Base-by-base conservation (phyloP, 1,284 basidiomycete species). In the Anthracocystis walkeri region DNA sequence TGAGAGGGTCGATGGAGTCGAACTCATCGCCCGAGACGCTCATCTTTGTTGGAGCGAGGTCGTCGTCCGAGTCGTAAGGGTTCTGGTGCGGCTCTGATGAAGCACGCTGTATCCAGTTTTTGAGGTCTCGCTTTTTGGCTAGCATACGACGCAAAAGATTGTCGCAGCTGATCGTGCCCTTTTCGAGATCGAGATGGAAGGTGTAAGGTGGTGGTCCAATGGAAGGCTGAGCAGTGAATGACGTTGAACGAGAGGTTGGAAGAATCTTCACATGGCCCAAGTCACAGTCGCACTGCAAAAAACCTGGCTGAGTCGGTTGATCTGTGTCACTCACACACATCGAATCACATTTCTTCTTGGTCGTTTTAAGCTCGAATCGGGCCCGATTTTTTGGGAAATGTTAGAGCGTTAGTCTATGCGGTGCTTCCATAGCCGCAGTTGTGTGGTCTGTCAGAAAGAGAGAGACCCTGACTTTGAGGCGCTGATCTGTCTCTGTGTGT, bases 31-130 rank as follows among this genome's bases (percentile, higher is more conserved):
- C 64, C 7, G 61, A 63, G 53, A 63, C 61, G 51, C 66, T 75
- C 63, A 69, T 75, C 45, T 65, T 69, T 46, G 58, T 55, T 16
- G 80, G 77, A 50, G 74, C 71, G 68, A 80, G 74, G 35, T 80
- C 79, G 71, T 82, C 81, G 65, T 82, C 80, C 42, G 74, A 65
- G 72, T 79, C 77, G 75, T 83, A 82, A 4, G 82, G 80, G 45
- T 78, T 63, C 33, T 54, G 66, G 21, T 65, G 73, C 16, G 65
- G 57, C 51, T 72, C 55, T 33, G 62, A 27, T n/a, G 56, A 59
- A 31, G 73, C 65, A 48, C 44, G 61, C 52, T 61, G 55, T 52
- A 76, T 54, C 77, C 77, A 78, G 35, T 70, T 63, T 33, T 65
- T 75, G 48, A 78, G 42, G 69, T 77, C 65, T 46, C 68, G 68